Base-by-base conservation (phyloP, 371 early-diverging fungal genomes). In the Agmasoma carcini region DNA sequence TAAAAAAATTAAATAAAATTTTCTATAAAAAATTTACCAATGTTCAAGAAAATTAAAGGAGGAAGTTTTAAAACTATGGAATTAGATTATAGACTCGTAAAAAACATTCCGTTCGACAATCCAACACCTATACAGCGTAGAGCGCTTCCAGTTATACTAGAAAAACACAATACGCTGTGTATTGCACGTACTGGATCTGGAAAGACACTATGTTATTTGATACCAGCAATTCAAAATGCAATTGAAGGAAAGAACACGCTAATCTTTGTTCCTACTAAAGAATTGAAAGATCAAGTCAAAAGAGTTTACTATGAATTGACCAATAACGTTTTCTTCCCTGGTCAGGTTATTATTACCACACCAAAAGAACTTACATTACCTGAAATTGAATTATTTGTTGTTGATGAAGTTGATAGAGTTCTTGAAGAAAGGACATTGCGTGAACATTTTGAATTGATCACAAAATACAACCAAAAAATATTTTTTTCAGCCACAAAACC, bases 161-260 rank as follows among this genome's bases (percentile, higher is more conserved):
- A 83, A n/a, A 90, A 90, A 20, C 87, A 87, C 59, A 93, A 92
- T 69, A 81, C 94, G 44, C 79, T 94, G 47, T 91, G 88, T n/a
- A 79, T 86, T 55, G 92, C 95, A n/a, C 77, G 88, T 31, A 98
- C 98, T 0, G 98, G 98, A 38, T 86, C 86, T 58, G 98, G 98
- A 56, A 98, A 98, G 74, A 94, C 96, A 12, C 85, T 86, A 11
- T 88, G 94, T 0, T 98, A 91, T 78, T 80, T 85, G 46, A 70
- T 94, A 36, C 94, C 96, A 0, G 78, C 90, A 11, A 67, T 94
- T 34, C 88, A 92, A 73, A 83, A 79, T 64, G 88, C 92, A 33
- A 78, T 80, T 25, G 78, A 82, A 26, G 70, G 83, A 75, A 77
- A 78, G 12, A 81, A 83, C 68, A 88, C 87, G 9, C 43, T 74